phyloP scores from a whole-genome alignment of 2,329 filamentous ascomycete species.

The Cercospora sp. region DNA sequence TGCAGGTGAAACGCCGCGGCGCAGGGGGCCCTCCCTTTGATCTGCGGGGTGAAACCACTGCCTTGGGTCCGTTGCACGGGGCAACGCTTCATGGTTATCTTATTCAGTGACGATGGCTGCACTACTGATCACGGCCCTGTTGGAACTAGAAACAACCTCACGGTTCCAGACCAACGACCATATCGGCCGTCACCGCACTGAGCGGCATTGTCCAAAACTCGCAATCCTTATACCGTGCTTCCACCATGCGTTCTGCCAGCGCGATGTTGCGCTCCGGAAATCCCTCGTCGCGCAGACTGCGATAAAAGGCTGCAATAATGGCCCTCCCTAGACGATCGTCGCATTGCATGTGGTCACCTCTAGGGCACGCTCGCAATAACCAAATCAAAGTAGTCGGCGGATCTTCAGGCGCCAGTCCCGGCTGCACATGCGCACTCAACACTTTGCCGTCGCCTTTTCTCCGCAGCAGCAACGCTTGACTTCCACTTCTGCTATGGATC shows the following conservation, averaged over 20 bases:
- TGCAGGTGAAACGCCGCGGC: neutral
- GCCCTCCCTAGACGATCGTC: neutral
- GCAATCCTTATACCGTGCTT: conserved; percentile 18
- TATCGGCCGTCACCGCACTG: conserved; percentile 22
- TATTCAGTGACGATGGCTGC: neutral
- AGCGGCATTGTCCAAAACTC: conserved; percentile 25
- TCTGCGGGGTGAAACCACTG: neutral
- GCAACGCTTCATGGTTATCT: neutral
- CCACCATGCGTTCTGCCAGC: conserved; percentile 25
- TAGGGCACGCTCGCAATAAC: conserved; percentile 27
- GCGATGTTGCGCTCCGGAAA: conserved; percentile 27
- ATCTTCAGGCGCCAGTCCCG: conserved; percentile 26
- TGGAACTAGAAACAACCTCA: neutral
- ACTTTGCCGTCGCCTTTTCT: conserved; percentile 9
- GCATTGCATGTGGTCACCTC: neutral
- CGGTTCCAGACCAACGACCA: conserved; percentile 24
- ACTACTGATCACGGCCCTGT: neutral
- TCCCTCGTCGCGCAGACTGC: conserved; percentile 27
- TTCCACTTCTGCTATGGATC: conserved; percentile 28
- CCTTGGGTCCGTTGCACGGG: neutral
- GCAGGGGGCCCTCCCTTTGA: neutral
- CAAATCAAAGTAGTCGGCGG: conserved; percentile 29
- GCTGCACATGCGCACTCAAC: conserved; percentile 29
- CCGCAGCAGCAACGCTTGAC: conserved; percentile 27
- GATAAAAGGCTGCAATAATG: conserved; percentile 27